Evolutionary conservation across 257 asterid species (phyloP), one percentile per base, ranked within the genome.

Genomic region (Solanum peruvianum): DNA sequence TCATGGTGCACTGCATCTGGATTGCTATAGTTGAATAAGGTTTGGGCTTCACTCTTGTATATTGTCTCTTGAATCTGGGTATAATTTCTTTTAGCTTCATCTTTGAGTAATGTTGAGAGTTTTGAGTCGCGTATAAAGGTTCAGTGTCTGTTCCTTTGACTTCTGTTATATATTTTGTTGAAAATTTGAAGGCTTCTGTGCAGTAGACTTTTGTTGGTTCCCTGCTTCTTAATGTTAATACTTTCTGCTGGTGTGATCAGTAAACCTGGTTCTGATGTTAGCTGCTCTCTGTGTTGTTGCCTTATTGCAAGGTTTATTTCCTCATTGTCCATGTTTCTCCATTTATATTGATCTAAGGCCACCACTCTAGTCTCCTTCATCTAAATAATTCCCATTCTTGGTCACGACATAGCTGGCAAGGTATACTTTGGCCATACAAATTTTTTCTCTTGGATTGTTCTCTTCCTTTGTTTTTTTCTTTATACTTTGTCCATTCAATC

Each of bases 11-110:
- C 73, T 31, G 72, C 49, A 52, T 66, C 89, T 87, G 20, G 77
- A 85, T 42, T 88, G 80, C 82, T 75, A 87, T 87, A 81, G 87
- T 85, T 77, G 52, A 87, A 84, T 39, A 88, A 85, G 82, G 86
- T 90, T 0, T 87, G 80, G 73, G 81, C 88, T 89, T 84, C 93
- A 92, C 92, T n/a, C 87, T 82, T 87, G 25, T 87, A 27, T 14
- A 47, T 33, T 45, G 20, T 44, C 44, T 47, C 84, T 64, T 62
- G 67, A 52, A 8, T 49, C 41, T 75, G 23, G 76, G 33, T n/a
- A 49, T 29, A 82, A 42, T 37, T 20, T 71, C 81, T 41, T 69
- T 66, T 35, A 4, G 52, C 80, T 71, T 86, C 23, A 37, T 58
- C 23, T 15, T 58, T 76, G 56, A 49, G 37, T 52, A 10, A n/a